Evolutionary conservation across 345 rosid species (phyloP).

Genomic region (Salix caprea): DNA sequence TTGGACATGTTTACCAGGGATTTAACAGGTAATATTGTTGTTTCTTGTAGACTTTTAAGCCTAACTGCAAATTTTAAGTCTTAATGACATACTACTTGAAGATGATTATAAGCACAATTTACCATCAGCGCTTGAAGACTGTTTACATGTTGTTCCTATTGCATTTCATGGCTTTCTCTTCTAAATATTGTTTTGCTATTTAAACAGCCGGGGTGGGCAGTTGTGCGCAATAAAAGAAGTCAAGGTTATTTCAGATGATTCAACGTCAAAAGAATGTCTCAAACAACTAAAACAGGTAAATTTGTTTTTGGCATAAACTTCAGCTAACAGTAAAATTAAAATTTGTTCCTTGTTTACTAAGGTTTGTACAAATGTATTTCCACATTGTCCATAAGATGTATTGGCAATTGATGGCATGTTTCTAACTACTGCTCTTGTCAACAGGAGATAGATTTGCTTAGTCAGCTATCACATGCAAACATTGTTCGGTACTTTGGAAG

Average conservation of each 20-base stretch:
- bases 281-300: conserved; percentile 90
- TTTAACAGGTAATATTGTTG: conserved; percentile 64
- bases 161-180: not conserved
- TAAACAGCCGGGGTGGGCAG: conserved; percentile 72
- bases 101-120: not conserved
- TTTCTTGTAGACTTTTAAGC: not conserved
- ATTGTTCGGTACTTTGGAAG: conserved; percentile 91
- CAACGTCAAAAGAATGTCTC: conserved; percentile 72
- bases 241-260: conserved; percentile 72
- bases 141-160: not conserved
- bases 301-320: conserved; percentile 4
- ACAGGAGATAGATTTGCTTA: conserved; percentile 94
- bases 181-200: conserved; percentile 20
- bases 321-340: not conserved
- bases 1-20: conserved; percentile 89
- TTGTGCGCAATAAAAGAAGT: conserved; percentile 99
- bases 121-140: not conserved
- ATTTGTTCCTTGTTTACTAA: not conserved
- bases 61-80: not conserved
- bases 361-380: not conserved
- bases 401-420: conserved; percentile 4
- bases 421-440: conserved; percentile 15
- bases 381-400: not conserved
- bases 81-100: not conserved
- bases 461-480: conserved; percentile 79